phyloP scores from a whole-genome alignment of 306 rosid species.

The Arachis stenosperma region DNA sequence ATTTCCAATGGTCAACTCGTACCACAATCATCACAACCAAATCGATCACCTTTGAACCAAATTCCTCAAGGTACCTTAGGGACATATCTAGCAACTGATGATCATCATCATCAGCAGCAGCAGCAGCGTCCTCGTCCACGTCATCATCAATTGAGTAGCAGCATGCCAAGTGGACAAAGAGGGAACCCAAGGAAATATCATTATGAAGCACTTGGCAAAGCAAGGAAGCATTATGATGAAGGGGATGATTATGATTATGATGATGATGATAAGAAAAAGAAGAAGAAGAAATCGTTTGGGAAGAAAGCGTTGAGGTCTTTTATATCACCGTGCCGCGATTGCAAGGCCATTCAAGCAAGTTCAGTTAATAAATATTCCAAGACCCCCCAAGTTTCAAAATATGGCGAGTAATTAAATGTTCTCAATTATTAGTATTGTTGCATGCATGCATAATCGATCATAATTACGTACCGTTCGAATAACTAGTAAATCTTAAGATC shows the following conservation, averaged over 20 bases:
- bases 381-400: conserved; percentile 32
- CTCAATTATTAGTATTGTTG: too few relatives aligned
- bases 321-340: conserved; percentile 60
- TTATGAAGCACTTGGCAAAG: conserved; percentile 33
- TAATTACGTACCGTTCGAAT: too few relatives aligned
- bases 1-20: conserved; percentile 50
- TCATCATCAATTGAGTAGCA: conserved; percentile 26
- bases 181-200: conserved; percentile 30
- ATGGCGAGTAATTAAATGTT: too few relatives aligned
- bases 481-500: not conserved
- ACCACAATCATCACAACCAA: conserved; percentile 45
- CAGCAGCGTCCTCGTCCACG: too few relatives aligned
- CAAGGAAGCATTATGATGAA: conserved; percentile 34
- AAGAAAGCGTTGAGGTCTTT: conserved; percentile 50
- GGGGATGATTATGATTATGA: not conserved
- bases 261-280: too few relatives aligned
- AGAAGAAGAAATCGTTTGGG: conserved; percentile 40
- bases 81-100: conserved; percentile 34
- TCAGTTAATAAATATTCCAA: conserved; percentile 29
- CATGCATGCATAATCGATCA: too few relatives aligned
- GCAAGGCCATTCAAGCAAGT: conserved; percentile 51
- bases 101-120: too few relatives aligned
- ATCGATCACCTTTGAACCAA: conserved; percentile 10
- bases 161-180: conserved; percentile 24
- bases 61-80: conserved; percentile 33